Base-by-base conservation (phyloP, 805 yeast genomes). In the Starmerella floris region DNA sequence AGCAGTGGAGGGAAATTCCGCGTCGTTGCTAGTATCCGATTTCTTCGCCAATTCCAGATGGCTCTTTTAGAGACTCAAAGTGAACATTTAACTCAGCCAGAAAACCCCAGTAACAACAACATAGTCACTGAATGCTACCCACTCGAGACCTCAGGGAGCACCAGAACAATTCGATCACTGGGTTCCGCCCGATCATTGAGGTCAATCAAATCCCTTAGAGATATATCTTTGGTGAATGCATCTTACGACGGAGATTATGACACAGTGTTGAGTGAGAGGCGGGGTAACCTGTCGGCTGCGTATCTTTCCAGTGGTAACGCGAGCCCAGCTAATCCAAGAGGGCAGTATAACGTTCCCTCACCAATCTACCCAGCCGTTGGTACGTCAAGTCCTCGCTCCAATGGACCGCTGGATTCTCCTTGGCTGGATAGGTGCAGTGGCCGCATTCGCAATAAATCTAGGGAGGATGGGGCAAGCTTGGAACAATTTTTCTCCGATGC, bases 201-300 rank as follows among this genome's bases (percentile, higher is more conserved):
- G 8, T 44, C 49, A n/a, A 52, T 54, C n/a, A 48, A 44, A 19
- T 48, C 53, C 11, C 39, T 53, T 35, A 40, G 56, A 5, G 58
- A 54, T 27, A 53, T 54, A 30, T 56, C 58, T 3, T 42, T 44
- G 11, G 56, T 53, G 11, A 51, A 50, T 25, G 30, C 51, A 5
- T 45, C 53, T 3, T 37, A 36, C 11, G 53, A 50, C 26, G 35
- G n/a, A 16, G 48, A 39, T 9, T 42, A 35, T 37, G 47, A 43
- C 23, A 37, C 50, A 5, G 17, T 33, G 10, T 17, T 37, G 5
- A 41, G 41, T 21, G 45, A 45, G 10, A 38, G 41, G 19, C 17
- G 15, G 19, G 13, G 21, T 19, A 31, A 31, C 22, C 6, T 15
- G n/a, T 8, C 31, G n/a, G n/a, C n/a, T n/a, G n/a, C n/a, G n/a